Conservation (phyloP, 306 rosid genomes). For the Hylodesmum podocarpum region DNA sequence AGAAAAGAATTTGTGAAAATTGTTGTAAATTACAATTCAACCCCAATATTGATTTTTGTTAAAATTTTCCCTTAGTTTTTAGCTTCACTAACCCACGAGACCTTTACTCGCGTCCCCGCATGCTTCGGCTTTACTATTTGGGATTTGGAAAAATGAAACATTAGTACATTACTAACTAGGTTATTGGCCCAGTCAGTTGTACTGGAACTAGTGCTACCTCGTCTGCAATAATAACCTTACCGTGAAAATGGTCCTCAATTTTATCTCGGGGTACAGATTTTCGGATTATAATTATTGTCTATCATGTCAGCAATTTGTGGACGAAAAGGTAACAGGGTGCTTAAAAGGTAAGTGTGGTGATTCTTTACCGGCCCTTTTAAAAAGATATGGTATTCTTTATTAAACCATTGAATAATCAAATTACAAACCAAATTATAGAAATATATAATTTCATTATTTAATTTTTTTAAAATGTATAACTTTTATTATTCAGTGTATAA, state of each 20-base stretch:
- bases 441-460: not conserved
- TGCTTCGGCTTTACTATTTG: slow-evolving; percentile 1
- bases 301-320: not conserved
- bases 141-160: not conserved
- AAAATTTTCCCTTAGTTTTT: not conserved
- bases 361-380: not conserved
- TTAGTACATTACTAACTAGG: not conserved
- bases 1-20: too few species aligned
- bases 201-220: not conserved
- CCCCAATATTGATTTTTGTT: too few species aligned
- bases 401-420: not conserved
- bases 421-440: not conserved
- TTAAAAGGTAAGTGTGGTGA: not conserved
- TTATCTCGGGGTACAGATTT: slow-evolving; percentile 8
- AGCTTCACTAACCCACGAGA: not conserved
- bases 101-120: not conserved
- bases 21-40: too few species aligned
- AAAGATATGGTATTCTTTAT: not conserved
- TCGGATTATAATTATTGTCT: not conserved
- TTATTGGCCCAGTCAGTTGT: not conserved
- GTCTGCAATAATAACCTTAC: slow-evolving; percentile 12
- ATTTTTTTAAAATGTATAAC: not conserved
- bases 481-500: not conserved
- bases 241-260: slow-evolving; percentile 13
- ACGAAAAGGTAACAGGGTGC: not conserved